phyloP scores from a whole-genome alignment of 1,139 yeast genomes.

The Pichia sp. region DNA sequence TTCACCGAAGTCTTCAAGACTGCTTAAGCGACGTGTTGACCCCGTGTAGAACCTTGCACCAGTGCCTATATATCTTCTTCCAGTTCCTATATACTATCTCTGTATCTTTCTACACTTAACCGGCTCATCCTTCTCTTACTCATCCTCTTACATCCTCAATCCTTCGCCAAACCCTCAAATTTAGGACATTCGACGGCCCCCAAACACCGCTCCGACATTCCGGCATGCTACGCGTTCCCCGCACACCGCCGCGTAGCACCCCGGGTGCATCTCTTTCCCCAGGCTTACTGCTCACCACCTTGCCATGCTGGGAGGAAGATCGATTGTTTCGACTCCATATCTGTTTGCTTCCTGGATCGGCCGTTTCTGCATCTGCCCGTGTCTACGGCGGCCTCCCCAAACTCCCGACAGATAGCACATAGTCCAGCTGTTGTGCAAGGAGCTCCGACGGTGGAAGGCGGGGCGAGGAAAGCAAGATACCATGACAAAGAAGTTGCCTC shows the following conservation, averaged over 20 bases:
- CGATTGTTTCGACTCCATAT: background rate
- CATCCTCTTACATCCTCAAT: background rate
- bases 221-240: background rate
- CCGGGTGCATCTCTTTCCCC: background rate
- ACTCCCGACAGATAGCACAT: too few relatives aligned
- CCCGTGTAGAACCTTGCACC: background rate
- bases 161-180: background rate
- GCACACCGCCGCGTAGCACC: background rate
- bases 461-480: background rate
- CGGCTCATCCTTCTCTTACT: background rate
- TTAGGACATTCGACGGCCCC: background rate
- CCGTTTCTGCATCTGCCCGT: background rate
- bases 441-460: background rate
- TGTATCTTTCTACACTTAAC: background rate
- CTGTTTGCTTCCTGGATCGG: background rate
- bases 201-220: background rate
- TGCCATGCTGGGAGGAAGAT: too few relatives aligned
- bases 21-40: constrained; percentile 12
- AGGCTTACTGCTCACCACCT: background rate
- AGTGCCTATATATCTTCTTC: background rate
- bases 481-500: constrained; percentile 57
- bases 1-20: constrained; percentile 61
- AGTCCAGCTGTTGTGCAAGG: too few relatives aligned
- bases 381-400: too few relatives aligned
- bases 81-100: background rate